phyloP scores from a whole-genome alignment of 2,329 filamentous ascomycete species.

The Clonostachys sp. region DNA sequence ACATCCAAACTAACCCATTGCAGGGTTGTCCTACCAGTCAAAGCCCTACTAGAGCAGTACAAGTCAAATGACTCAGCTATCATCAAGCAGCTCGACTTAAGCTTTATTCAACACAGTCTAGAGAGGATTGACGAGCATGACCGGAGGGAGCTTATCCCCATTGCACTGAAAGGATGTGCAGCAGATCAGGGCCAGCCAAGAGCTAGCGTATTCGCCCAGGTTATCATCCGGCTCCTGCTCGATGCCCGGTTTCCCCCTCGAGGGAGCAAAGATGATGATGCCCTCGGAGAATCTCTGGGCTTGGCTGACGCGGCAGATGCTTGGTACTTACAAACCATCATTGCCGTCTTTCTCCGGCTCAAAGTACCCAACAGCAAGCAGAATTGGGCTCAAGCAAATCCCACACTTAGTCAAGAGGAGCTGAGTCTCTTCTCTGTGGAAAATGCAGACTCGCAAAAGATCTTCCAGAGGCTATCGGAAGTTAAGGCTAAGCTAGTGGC shows the following conservation, averaged over 20 bases:
- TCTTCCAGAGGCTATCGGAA: conserved; percentile 29
- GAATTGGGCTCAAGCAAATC: conserved; percentile 23
- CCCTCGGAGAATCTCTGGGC: conserved; percentile 61
- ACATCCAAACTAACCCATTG: background rate
- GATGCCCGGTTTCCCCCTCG: conserved; percentile 68
- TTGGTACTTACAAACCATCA: conserved; percentile 66
- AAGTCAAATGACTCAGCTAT: conserved; percentile 69
- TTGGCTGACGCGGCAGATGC: conserved; percentile 66
- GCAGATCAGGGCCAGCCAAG: conserved; percentile 20
- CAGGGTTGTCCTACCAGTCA: conserved; percentile 75
- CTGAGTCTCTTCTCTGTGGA: conserved; percentile 20
- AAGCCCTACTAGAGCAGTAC: conserved; percentile 83
- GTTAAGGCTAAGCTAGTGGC: conserved; percentile 55
- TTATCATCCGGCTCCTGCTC: conserved; percentile 72
- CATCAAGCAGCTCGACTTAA: conserved; percentile 82
- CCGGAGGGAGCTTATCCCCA: conserved; percentile 68
- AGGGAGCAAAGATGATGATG: conserved; percentile 72
- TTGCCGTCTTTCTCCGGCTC: conserved; percentile 66
- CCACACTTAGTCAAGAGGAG: conserved; percentile 21
- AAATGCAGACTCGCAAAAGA: conserved; percentile 59
- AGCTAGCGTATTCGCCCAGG: conserved; percentile 67
- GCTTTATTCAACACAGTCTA: conserved; percentile 82
- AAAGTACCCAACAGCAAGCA: conserved; percentile 19
- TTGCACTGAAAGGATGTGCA: conserved; percentile 22
- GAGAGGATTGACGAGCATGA: conserved; percentile 48